Conservation (phyloP, 306 rosid species). For the Clitoria ternatea region DNA sequence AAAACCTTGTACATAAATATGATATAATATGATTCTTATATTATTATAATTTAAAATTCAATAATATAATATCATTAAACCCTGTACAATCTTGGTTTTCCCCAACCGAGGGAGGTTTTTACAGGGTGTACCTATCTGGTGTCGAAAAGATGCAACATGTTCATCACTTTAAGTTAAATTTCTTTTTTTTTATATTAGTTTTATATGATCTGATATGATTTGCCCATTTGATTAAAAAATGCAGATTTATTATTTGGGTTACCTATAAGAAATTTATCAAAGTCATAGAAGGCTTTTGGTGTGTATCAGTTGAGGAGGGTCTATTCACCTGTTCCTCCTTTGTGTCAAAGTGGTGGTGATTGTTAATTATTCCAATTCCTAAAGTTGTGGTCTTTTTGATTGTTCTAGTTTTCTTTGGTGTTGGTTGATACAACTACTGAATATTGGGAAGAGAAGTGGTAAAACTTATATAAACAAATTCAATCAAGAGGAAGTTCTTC, state of each 20-base stretch:
- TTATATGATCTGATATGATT: no score
- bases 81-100: not conserved
- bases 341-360: not conserved
- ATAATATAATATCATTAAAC: not conserved
- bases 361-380: not conserved
- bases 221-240: not conserved
- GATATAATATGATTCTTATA: no score
- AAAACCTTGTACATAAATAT: no score
- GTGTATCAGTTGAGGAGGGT: not conserved
- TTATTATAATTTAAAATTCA: no score
- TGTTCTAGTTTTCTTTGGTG: not conserved
- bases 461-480: not conserved
- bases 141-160: not conserved
- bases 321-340: not conserved
- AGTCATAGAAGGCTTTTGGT: not conserved
- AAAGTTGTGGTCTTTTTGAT: not conserved
- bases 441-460: not conserved
- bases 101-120: conserved; percentile 22
- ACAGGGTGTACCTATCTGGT: not conserved
- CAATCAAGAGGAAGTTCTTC: not conserved
- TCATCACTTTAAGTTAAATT: not conserved
- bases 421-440: not conserved
- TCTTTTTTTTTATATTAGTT: not conserved
- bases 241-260: not conserved
- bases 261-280: not conserved